Base-by-base conservation (phyloP, 345 rosid species). In the Nasturtium officinale region DNA sequence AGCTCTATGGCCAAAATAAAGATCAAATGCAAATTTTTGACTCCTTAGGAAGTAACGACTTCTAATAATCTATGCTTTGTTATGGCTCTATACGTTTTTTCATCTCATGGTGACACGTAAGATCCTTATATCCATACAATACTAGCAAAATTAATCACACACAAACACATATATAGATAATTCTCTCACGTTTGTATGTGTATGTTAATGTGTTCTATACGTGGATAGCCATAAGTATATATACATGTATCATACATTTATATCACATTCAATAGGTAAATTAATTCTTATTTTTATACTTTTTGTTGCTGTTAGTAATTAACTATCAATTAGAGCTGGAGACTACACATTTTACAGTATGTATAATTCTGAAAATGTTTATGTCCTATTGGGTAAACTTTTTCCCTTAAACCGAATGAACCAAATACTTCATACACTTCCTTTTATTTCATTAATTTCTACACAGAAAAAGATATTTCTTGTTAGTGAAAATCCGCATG, bases 21-120 rank as follows among this genome's bases (percentile, higher is more conserved):
- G 3, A 62, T 40, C 9, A 38, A 38, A 38, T 51, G 33, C 47
- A 75, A 42, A 59, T 3, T 40, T 57, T 47, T 18, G 3, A 65
- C 17, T 57, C 30, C 52, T 37, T 38, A 29, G 25, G 26, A 73
- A 32, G 71, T 73, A 65, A 73, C 52, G 52, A 65, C 43, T 65
- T 32, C 28, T 40, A 15, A 11, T 6, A 32, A 17, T 13, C 6
- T 23, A 38, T 45, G 54, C 73, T 38, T 74, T 58, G 45, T 57
- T 17, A 60, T 35, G 35, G 6, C 13, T 54, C 46, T 40, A 40
- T 40, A 63, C 18, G 46, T 10, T 54, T 65, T 65, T 32, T 32
- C 35, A 42, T 35, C 56, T 72, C 64, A 53, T 43, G 23, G 32
- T 53, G 51, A 63, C 1, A 63, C 47, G 46, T 61, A 7, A 12